Evolutionary conservation across 176 grass and related monocot genomes (phyloP).

Genomic region (Phragmites australis): DNA sequence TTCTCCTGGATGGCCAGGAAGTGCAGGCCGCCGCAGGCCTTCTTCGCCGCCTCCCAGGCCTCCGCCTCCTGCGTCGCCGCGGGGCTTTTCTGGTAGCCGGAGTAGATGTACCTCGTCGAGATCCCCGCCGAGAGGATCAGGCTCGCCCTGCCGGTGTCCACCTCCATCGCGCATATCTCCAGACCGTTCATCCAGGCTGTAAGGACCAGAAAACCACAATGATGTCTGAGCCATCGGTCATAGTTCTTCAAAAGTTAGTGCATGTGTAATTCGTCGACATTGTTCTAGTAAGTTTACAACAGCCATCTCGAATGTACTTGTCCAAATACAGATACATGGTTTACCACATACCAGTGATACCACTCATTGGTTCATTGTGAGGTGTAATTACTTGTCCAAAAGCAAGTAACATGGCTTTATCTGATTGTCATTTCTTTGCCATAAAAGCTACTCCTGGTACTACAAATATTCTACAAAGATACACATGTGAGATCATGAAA

Average conservation of each 20-base stretch:
- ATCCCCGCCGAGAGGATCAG: conserved; percentile 77
- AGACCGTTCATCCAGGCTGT: conserved; percentile 98
- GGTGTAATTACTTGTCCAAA: not conserved
- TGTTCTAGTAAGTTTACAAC: not conserved
- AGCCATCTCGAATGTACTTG: not conserved
- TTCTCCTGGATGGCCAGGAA: conserved; percentile 91
- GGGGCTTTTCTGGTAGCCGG: conserved; percentile 79
- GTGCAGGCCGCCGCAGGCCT: conserved; percentile 76
- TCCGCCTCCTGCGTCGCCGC: conserved; percentile 87
- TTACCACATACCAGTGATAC: not conserved
- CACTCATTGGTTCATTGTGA: not conserved
- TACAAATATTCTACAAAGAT: not conserved
- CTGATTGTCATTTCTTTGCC: not conserved
- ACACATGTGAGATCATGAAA: not conserved
- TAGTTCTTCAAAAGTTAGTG: not conserved
- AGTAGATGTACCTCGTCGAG: conserved; percentile 79
- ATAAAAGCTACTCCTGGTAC: not conserved
- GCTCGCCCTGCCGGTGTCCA: conserved; percentile 56
- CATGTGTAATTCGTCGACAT: no score
- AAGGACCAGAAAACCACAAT: not conserved
- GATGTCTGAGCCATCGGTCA: not conserved
- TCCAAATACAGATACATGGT: not conserved
- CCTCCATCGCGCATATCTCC: conserved; percentile 75
- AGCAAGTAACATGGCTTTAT: not conserved
- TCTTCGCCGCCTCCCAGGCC: conserved; percentile 94